Percentiles rank a stretch among this genome's conserved stretches.
Evolutionary conservation across 192 early-diverging fungal genomes (phyloP).

Genomic region (Coemansia pectinata): DNA sequence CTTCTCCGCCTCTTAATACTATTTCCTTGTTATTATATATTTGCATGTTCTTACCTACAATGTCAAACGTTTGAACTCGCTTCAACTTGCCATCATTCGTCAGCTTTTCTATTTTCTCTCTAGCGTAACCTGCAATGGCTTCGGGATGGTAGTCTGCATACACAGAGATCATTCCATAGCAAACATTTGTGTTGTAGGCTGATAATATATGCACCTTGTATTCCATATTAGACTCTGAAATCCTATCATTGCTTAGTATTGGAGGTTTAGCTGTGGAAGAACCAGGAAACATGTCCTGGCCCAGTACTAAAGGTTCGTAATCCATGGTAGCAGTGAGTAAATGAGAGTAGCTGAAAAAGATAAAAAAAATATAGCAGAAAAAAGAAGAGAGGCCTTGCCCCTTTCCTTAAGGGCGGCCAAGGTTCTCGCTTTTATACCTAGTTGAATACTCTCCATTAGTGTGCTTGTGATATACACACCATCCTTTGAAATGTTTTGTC

Average conservation of each 20-base stretch:
- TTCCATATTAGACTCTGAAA: not conserved
- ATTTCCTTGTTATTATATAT: not conserved
- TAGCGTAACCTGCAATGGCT: not conserved
- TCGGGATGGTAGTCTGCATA: not conserved
- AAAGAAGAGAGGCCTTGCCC: not conserved
- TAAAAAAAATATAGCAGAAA: not conserved
- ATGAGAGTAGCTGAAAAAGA: not conserved
- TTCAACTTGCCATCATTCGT: not conserved
- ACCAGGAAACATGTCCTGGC: not conserved
- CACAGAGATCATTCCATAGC: not conserved
- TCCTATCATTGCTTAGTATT: not conserved
- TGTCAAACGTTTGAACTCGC: not conserved
- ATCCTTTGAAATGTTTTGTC: too few species aligned
- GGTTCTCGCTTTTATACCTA: not conserved
- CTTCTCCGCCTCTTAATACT: too few species aligned
- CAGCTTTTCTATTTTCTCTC: not conserved
- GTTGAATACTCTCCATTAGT: not conserved
- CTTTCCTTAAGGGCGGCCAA: not conserved
- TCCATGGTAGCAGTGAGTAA: not conserved
- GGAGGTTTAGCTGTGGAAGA: not conserved
- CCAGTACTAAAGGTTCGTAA: not conserved
- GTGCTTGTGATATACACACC: not conserved
- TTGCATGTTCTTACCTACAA: not conserved
- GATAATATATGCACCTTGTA: not conserved
- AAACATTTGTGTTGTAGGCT: not conserved